Evolutionary conservation across 768 basidiomycete genomes (phyloP), one percentile per base, ranked within the genome.

Genomic region (Calocera viscosa): DNA sequence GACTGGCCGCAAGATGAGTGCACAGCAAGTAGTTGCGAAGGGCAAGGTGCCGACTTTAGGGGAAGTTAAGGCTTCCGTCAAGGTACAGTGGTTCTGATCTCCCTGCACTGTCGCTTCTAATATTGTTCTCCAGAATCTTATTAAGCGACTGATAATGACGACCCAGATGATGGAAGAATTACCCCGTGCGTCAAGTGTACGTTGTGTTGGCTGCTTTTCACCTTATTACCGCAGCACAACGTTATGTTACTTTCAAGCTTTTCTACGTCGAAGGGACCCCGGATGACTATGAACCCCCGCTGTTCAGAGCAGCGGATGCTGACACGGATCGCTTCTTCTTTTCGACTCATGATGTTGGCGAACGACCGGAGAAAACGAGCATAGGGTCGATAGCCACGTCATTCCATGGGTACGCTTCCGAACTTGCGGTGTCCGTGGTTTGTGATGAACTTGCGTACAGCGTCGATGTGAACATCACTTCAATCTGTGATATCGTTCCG

Each of bases 241-340:
- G 91, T 35, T 94, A 82, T 72, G 89, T 91, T n/a, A 90, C 87
- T 24, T 90, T 94, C 79, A 94, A 94, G 73, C 76, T 91, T 12
- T 91, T 88, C 73, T 94, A 92, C 74, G 88, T 87, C 16, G 86
- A 90, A 60, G 80, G 84, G 24, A 86, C 90, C 14, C 92, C 92
- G 0, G 77, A 80, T 10, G 86, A 91, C 64, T 94, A 94, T 71
- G 89, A 94, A 73, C 92, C 92, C 3, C 89, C 88, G 0, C 78
- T 86, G 74, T 93, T 93, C 72, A 81, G 82, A 67, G 76, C 87
- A 2, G 90, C 86, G 0, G 89, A 93, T 72, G 76, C 77, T 3
- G 80, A 86, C n/a, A 83, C 82, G 68, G 86, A 91, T 73, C 88
- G 79, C 67, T 91, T 88, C 84, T 89, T 83, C 72, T 89, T 93